Percentiles rank a stretch among this genome's conserved stretches.
Evolutionary conservation across 1,284 basidiomycete species (phyloP).

Genomic region (Papiliotrema nemorosa): DNA sequence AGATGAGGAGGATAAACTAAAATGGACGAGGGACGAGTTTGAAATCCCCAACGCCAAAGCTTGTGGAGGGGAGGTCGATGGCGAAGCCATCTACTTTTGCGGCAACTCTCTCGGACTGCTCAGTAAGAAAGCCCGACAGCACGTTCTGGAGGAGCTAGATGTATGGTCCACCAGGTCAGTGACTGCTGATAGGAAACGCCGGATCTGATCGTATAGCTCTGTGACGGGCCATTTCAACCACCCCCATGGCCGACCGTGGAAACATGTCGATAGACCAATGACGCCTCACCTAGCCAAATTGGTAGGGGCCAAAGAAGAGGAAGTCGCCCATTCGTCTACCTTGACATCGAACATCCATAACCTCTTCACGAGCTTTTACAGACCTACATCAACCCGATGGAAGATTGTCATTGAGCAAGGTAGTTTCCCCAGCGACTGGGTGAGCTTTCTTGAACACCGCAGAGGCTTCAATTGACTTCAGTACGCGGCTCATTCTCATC

Average conservation of each 20-base stretch:
- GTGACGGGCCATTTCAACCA: slow-evolving; percentile 92
- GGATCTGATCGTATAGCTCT: slow-evolving; percentile 57
- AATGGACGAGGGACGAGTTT: slow-evolving; percentile 47
- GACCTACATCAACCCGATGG: slow-evolving; percentile 72
- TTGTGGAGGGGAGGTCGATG: slow-evolving; percentile 40
- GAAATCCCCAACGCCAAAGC: slow-evolving; percentile 43
- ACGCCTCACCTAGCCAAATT: slow-evolving; percentile 74
- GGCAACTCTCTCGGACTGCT: slow-evolving; percentile 92
- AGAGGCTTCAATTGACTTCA: slow-evolving; percentile 39
- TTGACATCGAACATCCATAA: slow-evolving; percentile 93
- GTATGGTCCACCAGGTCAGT: slow-evolving; percentile 79
- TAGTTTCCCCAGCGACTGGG: slow-evolving; percentile 95
- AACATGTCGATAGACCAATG: slow-evolving; percentile 68
- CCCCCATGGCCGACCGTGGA: slow-evolving; percentile 79
- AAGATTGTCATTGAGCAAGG: slow-evolving; percentile 94
- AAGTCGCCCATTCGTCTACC: slow-evolving; percentile 92
- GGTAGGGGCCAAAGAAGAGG: slow-evolving; percentile 78
- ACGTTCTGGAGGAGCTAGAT: slow-evolving; percentile 78
- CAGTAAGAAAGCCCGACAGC: slow-evolving; percentile 65
- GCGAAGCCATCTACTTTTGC: slow-evolving; percentile 71
- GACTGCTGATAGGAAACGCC: slow-evolving; percentile 9
- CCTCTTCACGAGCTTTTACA: slow-evolving; percentile 91
- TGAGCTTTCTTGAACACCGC: slow-evolving; percentile 45
- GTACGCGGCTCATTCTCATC: slow-evolving; percentile 95
- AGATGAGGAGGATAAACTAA: slow-evolving; percentile 43